Evolutionary conservation across 345 rosid species (phyloP).

Genomic region (Rhizophora apiculata): DNA sequence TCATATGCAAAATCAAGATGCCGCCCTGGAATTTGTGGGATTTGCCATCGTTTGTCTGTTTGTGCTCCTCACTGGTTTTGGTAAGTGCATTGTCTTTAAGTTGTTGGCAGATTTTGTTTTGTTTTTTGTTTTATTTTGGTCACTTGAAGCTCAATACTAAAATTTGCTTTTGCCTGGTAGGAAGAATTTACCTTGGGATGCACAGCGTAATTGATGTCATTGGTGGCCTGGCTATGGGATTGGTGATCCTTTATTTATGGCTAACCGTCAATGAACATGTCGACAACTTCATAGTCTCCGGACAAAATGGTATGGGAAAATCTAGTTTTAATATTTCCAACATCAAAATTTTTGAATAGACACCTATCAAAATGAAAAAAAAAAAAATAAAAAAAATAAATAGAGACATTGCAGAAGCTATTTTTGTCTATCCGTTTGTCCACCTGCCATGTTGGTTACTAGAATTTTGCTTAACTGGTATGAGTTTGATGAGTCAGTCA

Average conservation of each 20-base stretch:
- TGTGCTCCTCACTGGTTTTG: conserved; percentile 62
- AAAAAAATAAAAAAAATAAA: too few relatives aligned
- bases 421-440: background rate
- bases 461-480: background rate
- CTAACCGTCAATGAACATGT: conserved; percentile 49
- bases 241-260: conserved; percentile 74
- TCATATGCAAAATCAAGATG: conserved; percentile 30
- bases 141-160: conserved; percentile 1
- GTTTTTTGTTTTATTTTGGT: conserved; percentile 12
- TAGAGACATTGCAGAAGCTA: background rate
- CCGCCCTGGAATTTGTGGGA: conserved; percentile 44
- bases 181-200: conserved; percentile 98
- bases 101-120: background rate
- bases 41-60: conserved; percentile 56
- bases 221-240: conserved; percentile 69
- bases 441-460: background rate
- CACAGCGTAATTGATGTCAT: conserved; percentile 83
- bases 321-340: background rate
- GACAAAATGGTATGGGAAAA: conserved; percentile 67
- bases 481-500: background rate
- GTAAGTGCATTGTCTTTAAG: conserved; percentile 42
- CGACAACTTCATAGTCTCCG: conserved; percentile 66
- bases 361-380: too few relatives aligned
- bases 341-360: background rate
- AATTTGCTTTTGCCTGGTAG: conserved; percentile 47